These are phyloP conservation scores for Blastobotrys muscicola DNA, from an alignment of 805 yeast species.

Conservation along the genomic window DNA sequence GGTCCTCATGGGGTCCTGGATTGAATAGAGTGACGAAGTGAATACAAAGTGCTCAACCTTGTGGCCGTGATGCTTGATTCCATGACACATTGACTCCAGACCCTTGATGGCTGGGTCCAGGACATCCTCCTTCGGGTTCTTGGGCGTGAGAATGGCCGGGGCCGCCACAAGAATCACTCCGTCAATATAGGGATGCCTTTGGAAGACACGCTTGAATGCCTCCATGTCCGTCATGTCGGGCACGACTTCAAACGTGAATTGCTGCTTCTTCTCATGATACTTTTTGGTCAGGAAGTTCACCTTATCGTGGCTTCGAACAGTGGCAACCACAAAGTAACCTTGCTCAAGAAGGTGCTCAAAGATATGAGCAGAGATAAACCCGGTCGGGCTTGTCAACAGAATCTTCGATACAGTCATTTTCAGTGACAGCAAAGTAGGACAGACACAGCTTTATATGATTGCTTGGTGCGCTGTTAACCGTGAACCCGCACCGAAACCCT, in stretches of 20 bases:
- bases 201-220: constrained; percentile 19
- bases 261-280: constrained; percentile 7
- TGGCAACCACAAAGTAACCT: constrained; percentile 36
- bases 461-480: too few species aligned
- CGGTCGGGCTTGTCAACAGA: constrained; percentile 42
- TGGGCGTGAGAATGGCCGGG: constrained; percentile 26
- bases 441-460: too few species aligned
- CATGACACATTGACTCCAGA: constrained; percentile 34
- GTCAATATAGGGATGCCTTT: constrained; percentile 19
- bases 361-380: constrained; percentile 42
- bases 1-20: constrained; percentile 28
- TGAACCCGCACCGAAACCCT: too few species aligned
- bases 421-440: too few species aligned
- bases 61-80: constrained; percentile 31
- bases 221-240: constrained; percentile 25
- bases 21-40: constrained; percentile 48
- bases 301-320: constrained; percentile 35
- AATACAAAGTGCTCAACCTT: constrained; percentile 37
- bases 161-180: constrained; percentile 36
- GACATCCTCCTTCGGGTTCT: constrained; percentile 34
- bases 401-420: constrained; percentile 7
- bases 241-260: constrained; percentile 20
- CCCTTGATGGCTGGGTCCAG: constrained; percentile 42
- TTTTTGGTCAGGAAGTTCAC: constrained; percentile 27
- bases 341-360: constrained; percentile 32